A percentile compares a stretch with the other conserved stretches of the same genome.
phyloP scores from a whole-genome alignment of 495 filamentous ascomycete species.

The Evernia prunastri region DNA sequence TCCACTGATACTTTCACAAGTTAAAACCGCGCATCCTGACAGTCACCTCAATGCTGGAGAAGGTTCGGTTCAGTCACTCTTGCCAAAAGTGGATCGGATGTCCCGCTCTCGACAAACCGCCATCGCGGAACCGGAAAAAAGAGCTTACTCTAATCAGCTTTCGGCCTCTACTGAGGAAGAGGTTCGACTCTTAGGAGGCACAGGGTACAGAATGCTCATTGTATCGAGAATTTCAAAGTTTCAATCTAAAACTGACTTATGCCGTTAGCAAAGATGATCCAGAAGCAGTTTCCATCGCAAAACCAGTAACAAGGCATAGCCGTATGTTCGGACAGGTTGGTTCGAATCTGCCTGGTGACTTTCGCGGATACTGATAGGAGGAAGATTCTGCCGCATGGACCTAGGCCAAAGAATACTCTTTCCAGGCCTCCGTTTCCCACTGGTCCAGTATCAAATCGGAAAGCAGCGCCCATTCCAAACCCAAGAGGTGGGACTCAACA shows the following conservation, averaged over 20 bases:
- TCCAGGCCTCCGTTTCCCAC: background rate
- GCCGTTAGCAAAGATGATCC: conserved; percentile 6
- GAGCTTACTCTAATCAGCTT: background rate
- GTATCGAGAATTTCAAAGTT: background rate
- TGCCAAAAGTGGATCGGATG: conserved; percentile 19
- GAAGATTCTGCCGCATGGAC: conserved; percentile 12
- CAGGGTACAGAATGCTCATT: background rate
- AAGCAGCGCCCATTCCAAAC: background rate
- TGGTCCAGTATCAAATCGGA: conserved; percentile 4
- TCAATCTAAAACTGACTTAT: background rate
- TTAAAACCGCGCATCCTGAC: background rate
- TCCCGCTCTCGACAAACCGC: conserved; percentile 1
- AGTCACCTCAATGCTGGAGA: conserved; percentile 12
- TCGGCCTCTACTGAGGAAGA: background rate
- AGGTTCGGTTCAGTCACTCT: background rate
- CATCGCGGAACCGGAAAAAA: conserved; percentile 10
- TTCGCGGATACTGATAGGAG: background rate
- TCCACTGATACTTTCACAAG: background rate
- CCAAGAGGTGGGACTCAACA: conserved; percentile 1
- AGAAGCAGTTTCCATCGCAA: conserved; percentile 16
- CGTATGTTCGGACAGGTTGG: background rate
- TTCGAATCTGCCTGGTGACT: background rate
- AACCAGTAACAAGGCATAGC: conserved; percentile 10
- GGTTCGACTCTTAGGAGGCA: conserved; percentile 10
- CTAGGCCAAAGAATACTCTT: conserved; percentile 21